Evolutionary conservation across 345 rosid genomes (phyloP).

Genomic region (sweet orange (Citrus sinensis)): DVS_A1.0 CM039163.1:38323001-38323500

Average conservation of each 20-base stretch:
- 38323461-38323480: too few relatives aligned
- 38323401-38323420: too few relatives aligned
- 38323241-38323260: constrained; percentile 4
- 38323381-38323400: background rate
- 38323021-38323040: constrained; percentile 99
- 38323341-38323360: too few relatives aligned
- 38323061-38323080: constrained; percentile 69
- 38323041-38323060: constrained; percentile 75
- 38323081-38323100: constrained; percentile 50
- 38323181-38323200: constrained; percentile 7
- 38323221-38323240: constrained; percentile 18
- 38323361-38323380: background rate
- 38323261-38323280: background rate
- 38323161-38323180: constrained; percentile 17
- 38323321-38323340: background rate
- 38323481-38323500: too few relatives aligned
- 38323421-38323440: too few relatives aligned
- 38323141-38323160: constrained; percentile 26
- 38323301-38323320: background rate
- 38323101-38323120: too few relatives aligned
- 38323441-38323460: too few relatives aligned
- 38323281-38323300: background rate
- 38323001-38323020: constrained; percentile 98
- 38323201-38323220: constrained; percentile 2
- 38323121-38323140: background rate